These are phyloP conservation scores for Rhizophora mangle DNA, from an alignment of 345 rosid species.

Conservation along the genomic window DNA sequence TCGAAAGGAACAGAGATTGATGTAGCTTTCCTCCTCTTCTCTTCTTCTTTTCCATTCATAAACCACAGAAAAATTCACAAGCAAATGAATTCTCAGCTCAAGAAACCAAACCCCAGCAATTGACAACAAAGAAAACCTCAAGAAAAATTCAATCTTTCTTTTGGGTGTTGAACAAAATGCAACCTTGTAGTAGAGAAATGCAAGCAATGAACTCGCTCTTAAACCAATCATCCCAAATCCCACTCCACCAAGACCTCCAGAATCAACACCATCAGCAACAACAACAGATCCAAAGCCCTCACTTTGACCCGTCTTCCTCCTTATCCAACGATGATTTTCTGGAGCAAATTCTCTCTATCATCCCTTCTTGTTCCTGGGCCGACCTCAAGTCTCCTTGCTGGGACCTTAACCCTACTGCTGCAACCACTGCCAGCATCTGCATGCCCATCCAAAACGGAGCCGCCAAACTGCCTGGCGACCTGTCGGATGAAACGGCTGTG, in stretches of 20 bases:
- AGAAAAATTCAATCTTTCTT: not conserved
- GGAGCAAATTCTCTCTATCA: constrained; percentile 71
- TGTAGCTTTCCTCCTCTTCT: not conserved
- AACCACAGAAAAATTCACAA: not conserved
- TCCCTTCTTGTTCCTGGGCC: constrained; percentile 57
- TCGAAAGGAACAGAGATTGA: too few relatives aligned
- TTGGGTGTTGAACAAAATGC: constrained; percentile 17
- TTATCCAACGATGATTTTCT: constrained; percentile 62
- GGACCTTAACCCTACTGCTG: constrained; percentile 17
- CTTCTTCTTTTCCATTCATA: not conserved
- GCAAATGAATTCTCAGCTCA: not conserved
- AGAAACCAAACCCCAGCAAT: not conserved
- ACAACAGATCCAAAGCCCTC: constrained; percentile 36
- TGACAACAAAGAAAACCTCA: too few relatives aligned
- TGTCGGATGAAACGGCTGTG: constrained; percentile 8
- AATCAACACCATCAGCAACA: constrained; percentile 1
- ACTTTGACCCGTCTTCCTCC: constrained; percentile 38
- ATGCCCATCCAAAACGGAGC: constrained; percentile 12
- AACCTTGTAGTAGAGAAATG: constrained; percentile 46
- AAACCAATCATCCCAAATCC: constrained; percentile 16
- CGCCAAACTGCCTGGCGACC: too few relatives aligned
- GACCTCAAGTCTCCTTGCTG: constrained; percentile 36
- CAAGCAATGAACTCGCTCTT: constrained; percentile 32
- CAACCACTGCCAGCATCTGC: constrained; percentile 14
- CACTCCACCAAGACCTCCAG: constrained; percentile 18